phyloP scores from a whole-genome alignment of 371 early-diverging fungal species.

The Rhizomucor miehei region DNA sequence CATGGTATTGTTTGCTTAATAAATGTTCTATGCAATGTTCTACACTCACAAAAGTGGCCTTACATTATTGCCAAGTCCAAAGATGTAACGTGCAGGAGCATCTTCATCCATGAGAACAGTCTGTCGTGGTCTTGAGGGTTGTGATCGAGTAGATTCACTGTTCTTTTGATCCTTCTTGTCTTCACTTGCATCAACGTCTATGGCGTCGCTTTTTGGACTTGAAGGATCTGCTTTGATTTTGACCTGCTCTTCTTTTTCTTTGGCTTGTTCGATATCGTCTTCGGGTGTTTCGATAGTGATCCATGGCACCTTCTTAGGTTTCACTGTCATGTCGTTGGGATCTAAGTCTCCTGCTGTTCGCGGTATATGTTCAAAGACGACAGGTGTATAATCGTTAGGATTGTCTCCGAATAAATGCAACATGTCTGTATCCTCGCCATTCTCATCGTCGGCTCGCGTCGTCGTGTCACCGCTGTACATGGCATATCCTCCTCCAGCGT shows the following conservation, averaged over 20 bases:
- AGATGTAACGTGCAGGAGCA: slow-evolving; percentile 41
- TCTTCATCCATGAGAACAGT: slow-evolving; percentile 38
- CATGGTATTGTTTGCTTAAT: background rate
- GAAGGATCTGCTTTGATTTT: background rate
- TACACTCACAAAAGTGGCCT: slow-evolving; percentile 1
- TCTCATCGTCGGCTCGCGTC: slow-evolving; percentile 22
- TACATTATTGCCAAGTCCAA: slow-evolving; percentile 32
- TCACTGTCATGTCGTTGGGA: slow-evolving; percentile 32
- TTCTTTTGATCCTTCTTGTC: no score
- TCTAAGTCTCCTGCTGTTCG: slow-evolving; percentile 37
- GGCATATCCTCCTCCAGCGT: slow-evolving; percentile 27
- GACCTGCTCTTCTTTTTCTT: background rate
- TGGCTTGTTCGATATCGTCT: background rate
- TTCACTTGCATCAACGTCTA: slow-evolving; percentile 2
- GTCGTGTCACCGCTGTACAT: slow-evolving; percentile 32
- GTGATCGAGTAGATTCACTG: no score
- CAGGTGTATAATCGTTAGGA: slow-evolving; percentile 26
- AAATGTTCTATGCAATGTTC: background rate
- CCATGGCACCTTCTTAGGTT: slow-evolving; percentile 28
- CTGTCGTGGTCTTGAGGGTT: slow-evolving; percentile 6
- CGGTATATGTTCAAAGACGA: slow-evolving; percentile 34
- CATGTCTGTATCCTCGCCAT: slow-evolving; percentile 29
- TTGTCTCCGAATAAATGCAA: slow-evolving; percentile 21
- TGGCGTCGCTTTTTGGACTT: background rate
- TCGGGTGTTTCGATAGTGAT: slow-evolving; percentile 14